Evolutionary conservation across 192 early-diverging fungal species (phyloP), one percentile per base, ranked within the genome.

Genomic region (Coemansia sp.): DNA sequence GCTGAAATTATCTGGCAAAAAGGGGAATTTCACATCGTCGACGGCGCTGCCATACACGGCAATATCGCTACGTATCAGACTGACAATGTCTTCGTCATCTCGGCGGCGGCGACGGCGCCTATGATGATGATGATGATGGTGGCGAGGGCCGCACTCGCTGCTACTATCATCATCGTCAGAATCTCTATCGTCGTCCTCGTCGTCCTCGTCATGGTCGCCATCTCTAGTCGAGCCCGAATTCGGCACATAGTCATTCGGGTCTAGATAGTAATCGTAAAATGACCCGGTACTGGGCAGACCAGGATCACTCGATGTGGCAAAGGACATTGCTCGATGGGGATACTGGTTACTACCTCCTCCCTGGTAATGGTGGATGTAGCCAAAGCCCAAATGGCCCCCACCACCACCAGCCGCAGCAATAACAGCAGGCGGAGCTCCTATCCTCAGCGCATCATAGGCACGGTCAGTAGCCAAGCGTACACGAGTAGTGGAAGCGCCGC

Each of bases 21-120:
- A 83, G 5, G 81, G 81, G n/a, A 83, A 83, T 52, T 83, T 83
- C 7, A 78, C 70, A 47, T 83, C 81, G 10, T 83, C 81, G 52
- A 59, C 68, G 6, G 79, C 71, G 29, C 76, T 76, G 46, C 75
- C 66, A 44, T 83, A 83, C 16, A 83, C 75, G 22, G 80, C 80
- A 0, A 83, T 71, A 31, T 83, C 80, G 44, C 76, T 78, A 10
- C 76, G 76, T 27, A 83, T 67, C 22, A 78, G 18, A 49, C 80
- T 83, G 29, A 70, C 62, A 22, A 76, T 74, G 40, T 83, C 43
- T 18, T 44, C 78, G 22, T 74, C 76, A n/a, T 62, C 60, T 5
- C 36, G 34, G 33, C 60, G 34, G 33, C 60, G 60, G 7, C 36
- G 36, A 11, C 60, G 36, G 13, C 55, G 52, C 24, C 52, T 24